These are phyloP conservation scores for Wallacemonas sp. DNA, from an alignment of 208 protist genomes.

Conservation along the genomic window DNA sequence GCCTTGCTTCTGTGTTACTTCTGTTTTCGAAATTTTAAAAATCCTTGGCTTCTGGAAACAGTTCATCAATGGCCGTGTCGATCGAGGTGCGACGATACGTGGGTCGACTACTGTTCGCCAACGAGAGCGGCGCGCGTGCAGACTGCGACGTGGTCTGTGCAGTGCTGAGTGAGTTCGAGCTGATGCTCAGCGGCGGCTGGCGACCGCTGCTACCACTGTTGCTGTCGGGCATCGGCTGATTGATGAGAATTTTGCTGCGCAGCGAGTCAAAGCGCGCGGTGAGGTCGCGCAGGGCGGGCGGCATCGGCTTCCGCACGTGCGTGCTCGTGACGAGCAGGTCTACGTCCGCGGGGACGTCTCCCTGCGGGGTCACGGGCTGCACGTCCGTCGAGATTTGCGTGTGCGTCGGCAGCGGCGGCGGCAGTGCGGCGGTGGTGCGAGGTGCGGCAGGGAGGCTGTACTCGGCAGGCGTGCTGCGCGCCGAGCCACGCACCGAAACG, in stretches of 20 bases:
- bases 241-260: neutral
- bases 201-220: too few species aligned
- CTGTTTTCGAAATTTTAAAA: too few species aligned
- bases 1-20: neutral
- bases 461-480: too few species aligned
- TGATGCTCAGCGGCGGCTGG: too few species aligned
- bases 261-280: neutral
- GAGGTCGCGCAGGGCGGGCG: slow-evolving; percentile 6
- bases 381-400: neutral
- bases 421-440: slow-evolving; percentile 2
- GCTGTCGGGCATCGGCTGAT: neutral
- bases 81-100: neutral
- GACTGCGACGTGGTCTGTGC: neutral
- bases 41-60: slow-evolving; percentile 1
- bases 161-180: too few species aligned
- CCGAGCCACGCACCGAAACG: too few species aligned
- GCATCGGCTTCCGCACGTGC: neutral
- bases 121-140: neutral
- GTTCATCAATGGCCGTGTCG: slow-evolving; percentile 10
- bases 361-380: neutral
- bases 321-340: too few species aligned
- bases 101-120: too few species aligned
- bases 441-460: too few species aligned
- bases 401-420: neutral
- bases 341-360: too few species aligned